phyloP scores from a whole-genome alignment of 805 yeast species.

The Monosporozyma siamensis region DNA sequence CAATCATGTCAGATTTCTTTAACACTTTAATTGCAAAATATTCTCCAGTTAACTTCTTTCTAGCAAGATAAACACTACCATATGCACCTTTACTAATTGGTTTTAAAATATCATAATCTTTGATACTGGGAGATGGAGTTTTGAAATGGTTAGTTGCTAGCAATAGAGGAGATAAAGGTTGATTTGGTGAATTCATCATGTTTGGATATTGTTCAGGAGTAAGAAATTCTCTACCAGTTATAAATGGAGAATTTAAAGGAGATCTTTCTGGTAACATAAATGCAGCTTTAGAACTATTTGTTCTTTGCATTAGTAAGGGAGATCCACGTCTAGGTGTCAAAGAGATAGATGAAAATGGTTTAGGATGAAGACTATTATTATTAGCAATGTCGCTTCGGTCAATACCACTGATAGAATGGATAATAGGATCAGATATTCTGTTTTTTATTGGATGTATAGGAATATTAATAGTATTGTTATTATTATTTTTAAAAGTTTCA shows the following conservation, averaged over 20 bases:
- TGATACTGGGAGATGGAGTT: conserved; percentile 61
- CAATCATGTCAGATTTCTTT: conserved; percentile 90
- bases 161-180: conserved; percentile 73
- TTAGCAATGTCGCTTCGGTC: conserved; percentile 6
- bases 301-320: conserved; percentile 33
- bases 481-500: not conserved
- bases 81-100: conserved; percentile 97
- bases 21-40: conserved; percentile 90
- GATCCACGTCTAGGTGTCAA: conserved; percentile 47
- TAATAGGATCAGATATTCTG: not conserved
- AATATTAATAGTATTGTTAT: not conserved
- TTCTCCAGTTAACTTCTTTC: conserved; percentile 80
- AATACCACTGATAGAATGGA: not conserved
- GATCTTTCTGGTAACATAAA: conserved; percentile 24
- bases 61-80: conserved; percentile 87
- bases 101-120: conserved; percentile 81
- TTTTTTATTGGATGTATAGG: not conserved
- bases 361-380: conserved; percentile 12
- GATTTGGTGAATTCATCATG: conserved; percentile 32
- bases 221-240: conserved; percentile 38
- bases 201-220: conserved; percentile 28
- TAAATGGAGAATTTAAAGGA: conserved; percentile 52
- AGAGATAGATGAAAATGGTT: conserved; percentile 24
- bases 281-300: conserved; percentile 4
- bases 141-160: conserved; percentile 51